A percentile compares a stretch with the other conserved stretches of the same genome.
Conservation (phyloP, 139 green algal genomes). For the Spirogloea muscicola region DNA sequence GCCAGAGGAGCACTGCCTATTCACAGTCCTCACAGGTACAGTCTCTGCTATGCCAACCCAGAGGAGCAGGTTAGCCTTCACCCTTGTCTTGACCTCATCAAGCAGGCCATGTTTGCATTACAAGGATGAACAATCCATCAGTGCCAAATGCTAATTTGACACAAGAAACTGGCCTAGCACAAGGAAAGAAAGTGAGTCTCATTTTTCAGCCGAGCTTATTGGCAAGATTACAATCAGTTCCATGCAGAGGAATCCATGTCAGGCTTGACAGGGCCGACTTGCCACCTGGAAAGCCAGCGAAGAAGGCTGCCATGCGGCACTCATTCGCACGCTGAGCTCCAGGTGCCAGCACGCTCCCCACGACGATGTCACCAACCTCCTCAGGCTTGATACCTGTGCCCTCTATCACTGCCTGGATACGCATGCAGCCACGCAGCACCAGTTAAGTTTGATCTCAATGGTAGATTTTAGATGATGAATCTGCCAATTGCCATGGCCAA, state of each 20-base stretch:
- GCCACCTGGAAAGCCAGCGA: slow-evolving; percentile 86
- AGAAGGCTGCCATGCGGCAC: slow-evolving; percentile 87
- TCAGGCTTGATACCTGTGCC: slow-evolving; percentile 44
- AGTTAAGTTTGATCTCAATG: too few relatives aligned
- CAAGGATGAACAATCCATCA: slow-evolving; percentile 2
- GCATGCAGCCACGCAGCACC: too few relatives aligned
- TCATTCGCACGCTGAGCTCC: slow-evolving; percentile 92
- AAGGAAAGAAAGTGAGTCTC: not conserved
- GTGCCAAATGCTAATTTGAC: not conserved
- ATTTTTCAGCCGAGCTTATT: not conserved
- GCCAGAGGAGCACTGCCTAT: slow-evolving; percentile 89
- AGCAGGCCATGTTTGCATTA: not conserved
- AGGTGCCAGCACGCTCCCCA: slow-evolving; percentile 88
- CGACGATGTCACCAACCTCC: slow-evolving; percentile 91
- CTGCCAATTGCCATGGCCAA: too few relatives aligned
- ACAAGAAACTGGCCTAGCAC: not conserved
- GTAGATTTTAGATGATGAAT: too few relatives aligned
- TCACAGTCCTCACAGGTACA: slow-evolving; percentile 93
- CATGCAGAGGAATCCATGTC: too few relatives aligned
- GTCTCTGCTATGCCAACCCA: too few relatives aligned
- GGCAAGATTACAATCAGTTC: too few relatives aligned
- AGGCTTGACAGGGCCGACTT: too few relatives aligned
- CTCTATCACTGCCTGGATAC: slow-evolving; percentile 23
- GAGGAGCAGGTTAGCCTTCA: too few relatives aligned
- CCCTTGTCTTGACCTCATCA: too few relatives aligned